Percentiles rank a stretch among this genome's conserved stretches.
Evolutionary conservation across 2,329 filamentous ascomycete species (phyloP).

Genomic region (Paecilomyces formosus): DNA sequence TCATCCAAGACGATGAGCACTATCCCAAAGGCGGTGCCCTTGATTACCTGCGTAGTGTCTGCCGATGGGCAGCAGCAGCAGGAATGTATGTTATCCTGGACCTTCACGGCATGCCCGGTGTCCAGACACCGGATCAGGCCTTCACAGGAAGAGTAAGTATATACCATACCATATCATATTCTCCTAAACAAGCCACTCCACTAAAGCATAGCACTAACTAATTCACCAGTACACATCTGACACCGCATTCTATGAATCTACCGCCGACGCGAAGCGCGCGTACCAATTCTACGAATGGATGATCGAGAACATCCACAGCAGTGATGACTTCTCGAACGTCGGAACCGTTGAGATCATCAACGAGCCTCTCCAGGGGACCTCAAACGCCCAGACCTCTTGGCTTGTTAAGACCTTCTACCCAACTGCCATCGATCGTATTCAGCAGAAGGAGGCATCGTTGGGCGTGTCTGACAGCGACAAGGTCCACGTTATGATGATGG

Average conservation of each 20-base stretch:
- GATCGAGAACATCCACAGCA: conserved; percentile 41
- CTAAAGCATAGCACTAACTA: not conserved
- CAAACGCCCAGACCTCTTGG: conserved; percentile 19
- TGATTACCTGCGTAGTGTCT: conserved; percentile 39
- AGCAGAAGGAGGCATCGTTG: conserved; percentile 1
- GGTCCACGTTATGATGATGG: conserved; percentile 4
- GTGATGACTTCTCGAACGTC: conserved; percentile 41
- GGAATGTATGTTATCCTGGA: conserved; percentile 44
- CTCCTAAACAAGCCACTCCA: not conserved
- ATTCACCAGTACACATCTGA: not conserved
- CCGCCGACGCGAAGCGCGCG: conserved; percentile 47
- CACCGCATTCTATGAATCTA: conserved; percentile 2
- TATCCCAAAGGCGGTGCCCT: conserved; percentile 5
- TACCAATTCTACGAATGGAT: conserved; percentile 45
- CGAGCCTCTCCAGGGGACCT: conserved; percentile 31
- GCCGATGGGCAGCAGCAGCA: conserved; percentile 34
- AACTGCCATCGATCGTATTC: conserved; percentile 2
- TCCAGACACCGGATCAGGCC: conserved; percentile 34
- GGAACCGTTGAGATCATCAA: conserved; percentile 50
- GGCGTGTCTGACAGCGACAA: not conserved
- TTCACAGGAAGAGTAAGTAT: conserved; percentile 34
- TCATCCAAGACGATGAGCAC: not conserved
- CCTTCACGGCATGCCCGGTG: conserved; percentile 41
- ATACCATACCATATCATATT: not conserved
- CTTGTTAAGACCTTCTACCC: conserved; percentile 29